phyloP scores from a whole-genome alignment of 2,329 filamentous ascomycete genomes.

The Hymenoscyphus salicellus region DNA sequence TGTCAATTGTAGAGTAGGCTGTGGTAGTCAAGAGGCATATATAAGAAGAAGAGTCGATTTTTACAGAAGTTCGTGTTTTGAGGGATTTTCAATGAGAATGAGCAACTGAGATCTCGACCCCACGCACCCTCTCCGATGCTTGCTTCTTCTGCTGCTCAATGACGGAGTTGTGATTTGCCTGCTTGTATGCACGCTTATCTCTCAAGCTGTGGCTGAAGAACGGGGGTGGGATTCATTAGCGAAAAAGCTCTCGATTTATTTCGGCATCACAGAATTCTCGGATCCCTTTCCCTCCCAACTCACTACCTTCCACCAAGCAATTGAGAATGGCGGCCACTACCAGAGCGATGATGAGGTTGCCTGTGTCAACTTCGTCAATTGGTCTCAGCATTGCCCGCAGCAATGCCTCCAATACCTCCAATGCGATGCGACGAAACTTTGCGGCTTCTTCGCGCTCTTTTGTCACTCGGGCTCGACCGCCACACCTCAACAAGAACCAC shows the following conservation, averaged over 20 bases:
- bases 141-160: too few species aligned
- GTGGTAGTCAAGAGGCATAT: too few species aligned
- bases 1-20: too few species aligned
- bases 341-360: slow-evolving; percentile 34
- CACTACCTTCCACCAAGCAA: not conserved
- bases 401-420: slow-evolving; percentile 1
- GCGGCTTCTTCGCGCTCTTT: slow-evolving; percentile 27
- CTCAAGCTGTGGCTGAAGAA: too few species aligned
- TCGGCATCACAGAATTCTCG: not conserved
- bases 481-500: slow-evolving; percentile 25
- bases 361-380: slow-evolving; percentile 29
- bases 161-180: too few species aligned
- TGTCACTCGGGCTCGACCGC: slow-evolving; percentile 30
- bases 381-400: slow-evolving; percentile 21
- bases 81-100: too few species aligned
- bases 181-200: too few species aligned
- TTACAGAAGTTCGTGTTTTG: too few species aligned
- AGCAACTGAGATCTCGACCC: too few species aligned
- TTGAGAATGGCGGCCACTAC: slow-evolving; percentile 33
- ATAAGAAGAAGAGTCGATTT: too few species aligned
- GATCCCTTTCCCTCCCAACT: slow-evolving; percentile 20
- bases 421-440: slow-evolving; percentile 31
- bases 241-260: not conserved
- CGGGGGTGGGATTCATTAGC: too few species aligned
- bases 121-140: too few species aligned